Conservation (phyloP, 1,284 basidiomycete genomes). For the Pseudozyma hubeiensis region DNA sequence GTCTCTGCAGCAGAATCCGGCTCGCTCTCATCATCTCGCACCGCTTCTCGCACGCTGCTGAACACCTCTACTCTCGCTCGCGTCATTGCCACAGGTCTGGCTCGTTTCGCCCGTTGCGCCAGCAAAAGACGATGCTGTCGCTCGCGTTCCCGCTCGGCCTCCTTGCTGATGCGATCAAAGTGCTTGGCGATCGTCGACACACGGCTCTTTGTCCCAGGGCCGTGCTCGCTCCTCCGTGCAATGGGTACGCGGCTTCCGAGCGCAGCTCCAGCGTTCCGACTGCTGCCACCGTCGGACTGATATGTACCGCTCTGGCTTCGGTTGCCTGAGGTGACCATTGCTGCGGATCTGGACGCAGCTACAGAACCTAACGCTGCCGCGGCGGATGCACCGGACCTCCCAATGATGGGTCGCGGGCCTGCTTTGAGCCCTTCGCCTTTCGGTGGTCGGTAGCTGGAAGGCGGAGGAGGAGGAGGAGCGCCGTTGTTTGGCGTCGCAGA, state of each 20-base stretch:
- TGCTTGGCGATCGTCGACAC: constrained; percentile 73
- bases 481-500: constrained; percentile 30
- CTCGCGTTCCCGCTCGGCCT: constrained; percentile 72
- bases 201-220: constrained; percentile 47
- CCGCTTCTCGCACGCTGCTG: constrained; percentile 90
- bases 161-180: constrained; percentile 71
- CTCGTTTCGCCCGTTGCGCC: constrained; percentile 71
- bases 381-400: constrained; percentile 39
- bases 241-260: constrained; percentile 40
- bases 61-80: constrained; percentile 90
- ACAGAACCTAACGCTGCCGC: constrained; percentile 16
- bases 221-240: constrained; percentile 40
- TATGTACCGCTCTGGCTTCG: constrained; percentile 33
- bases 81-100: constrained; percentile 90
- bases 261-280: constrained; percentile 18
- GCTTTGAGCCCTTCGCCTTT: constrained; percentile 48
- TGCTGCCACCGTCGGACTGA: constrained; percentile 36
- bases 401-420: constrained; percentile 49
- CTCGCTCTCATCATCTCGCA: constrained; percentile 78
- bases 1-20: constrained; percentile 34
- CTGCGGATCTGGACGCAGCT: constrained; percentile 12
- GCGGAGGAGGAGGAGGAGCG: constrained; percentile 31
- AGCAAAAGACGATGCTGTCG: constrained; percentile 69
- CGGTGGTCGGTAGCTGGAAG: constrained; percentile 41
- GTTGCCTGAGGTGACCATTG: constrained; percentile 2